Conservation (phyloP, 108 stramenopile species). For the Cyclotella choctawhatcheeana region DNA sequence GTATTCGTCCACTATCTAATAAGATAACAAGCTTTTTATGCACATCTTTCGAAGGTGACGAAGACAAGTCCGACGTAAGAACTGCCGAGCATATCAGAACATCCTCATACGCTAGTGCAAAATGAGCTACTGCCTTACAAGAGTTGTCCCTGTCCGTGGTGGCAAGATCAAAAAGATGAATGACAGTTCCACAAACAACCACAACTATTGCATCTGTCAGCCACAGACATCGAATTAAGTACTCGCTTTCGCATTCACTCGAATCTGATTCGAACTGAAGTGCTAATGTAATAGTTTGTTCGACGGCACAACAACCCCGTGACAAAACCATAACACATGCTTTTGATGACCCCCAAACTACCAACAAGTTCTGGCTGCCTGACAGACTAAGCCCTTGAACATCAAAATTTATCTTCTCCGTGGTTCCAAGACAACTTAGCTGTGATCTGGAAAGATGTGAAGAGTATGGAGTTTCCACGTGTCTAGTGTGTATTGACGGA, state of each 20-base stretch:
- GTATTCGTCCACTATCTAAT: slow-evolving; percentile 65
- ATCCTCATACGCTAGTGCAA: slow-evolving; percentile 55
- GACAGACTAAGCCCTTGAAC: slow-evolving; percentile 62
- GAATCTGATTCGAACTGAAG: slow-evolving; percentile 62
- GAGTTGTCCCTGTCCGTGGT: slow-evolving; percentile 31
- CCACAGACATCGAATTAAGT: slow-evolving; percentile 69
- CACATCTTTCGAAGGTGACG: slow-evolving; percentile 25
- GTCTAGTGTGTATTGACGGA: slow-evolving; percentile 55
- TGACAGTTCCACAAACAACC: slow-evolving; percentile 60
- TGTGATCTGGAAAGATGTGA: slow-evolving; percentile 47
- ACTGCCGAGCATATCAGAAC: slow-evolving; percentile 49
- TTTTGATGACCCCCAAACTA: slow-evolving; percentile 72
- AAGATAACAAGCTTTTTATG: slow-evolving; percentile 56
- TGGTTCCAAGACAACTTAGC: slow-evolving; percentile 62
- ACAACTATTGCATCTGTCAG: slow-evolving; percentile 63
- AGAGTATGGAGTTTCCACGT: slow-evolving; percentile 36
- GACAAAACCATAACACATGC: slow-evolving; percentile 62
- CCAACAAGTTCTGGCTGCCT: slow-evolving; percentile 66
- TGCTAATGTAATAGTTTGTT: slow-evolving; percentile 54
- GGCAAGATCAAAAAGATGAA: slow-evolving; percentile 68
- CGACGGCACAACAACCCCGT: slow-evolving; percentile 53
- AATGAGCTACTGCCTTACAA: slow-evolving; percentile 46
- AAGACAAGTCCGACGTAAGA: slow-evolving; percentile 15
- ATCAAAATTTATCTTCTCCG: slow-evolving; percentile 56
- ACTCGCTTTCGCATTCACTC: slow-evolving; percentile 64